phyloP scores from a whole-genome alignment of 2,329 filamentous ascomycete genomes.

The Coniella vitis region DNA sequence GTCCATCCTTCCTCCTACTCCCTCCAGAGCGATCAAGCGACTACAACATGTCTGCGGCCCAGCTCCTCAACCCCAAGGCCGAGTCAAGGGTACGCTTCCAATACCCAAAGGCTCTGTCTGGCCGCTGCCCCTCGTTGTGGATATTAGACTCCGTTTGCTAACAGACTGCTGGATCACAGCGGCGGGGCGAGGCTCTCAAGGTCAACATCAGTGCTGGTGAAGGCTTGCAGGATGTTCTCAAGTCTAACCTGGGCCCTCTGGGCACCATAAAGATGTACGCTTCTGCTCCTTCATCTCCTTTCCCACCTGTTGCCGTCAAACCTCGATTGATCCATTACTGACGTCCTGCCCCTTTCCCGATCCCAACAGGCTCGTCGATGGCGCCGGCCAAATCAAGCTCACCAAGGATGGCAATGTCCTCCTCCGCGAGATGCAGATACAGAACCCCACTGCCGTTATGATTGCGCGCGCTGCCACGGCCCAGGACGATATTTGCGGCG shows the following conservation, averaged over 20 bases:
- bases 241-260: constrained; percentile 88
- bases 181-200: constrained; percentile 90
- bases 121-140: constrained; percentile 21
- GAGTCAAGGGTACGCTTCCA: constrained; percentile 77
- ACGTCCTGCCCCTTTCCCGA: constrained; percentile 9
- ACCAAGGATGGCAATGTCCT: constrained; percentile 97
- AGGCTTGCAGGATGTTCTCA: constrained; percentile 87
- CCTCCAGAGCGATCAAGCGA: constrained; percentile 4
- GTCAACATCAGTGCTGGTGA: constrained; percentile 97
- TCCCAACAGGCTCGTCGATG: constrained; percentile 55
- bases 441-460: constrained; percentile 93
- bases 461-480: constrained; percentile 81
- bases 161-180: constrained; percentile 44
- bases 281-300: not conserved
- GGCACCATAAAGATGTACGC: constrained; percentile 91
- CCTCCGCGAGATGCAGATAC: constrained; percentile 79
- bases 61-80: constrained; percentile 97
- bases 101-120: constrained; percentile 9
- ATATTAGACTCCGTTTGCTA: constrained; percentile 31
- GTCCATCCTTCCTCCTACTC: not conserved
- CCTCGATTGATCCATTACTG: not conserved
- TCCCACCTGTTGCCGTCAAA: not conserved
- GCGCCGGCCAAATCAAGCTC: constrained; percentile 85
- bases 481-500: constrained; percentile 96
- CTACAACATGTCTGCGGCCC: constrained; percentile 79